Base-by-base conservation (phyloP, 2,329 filamentous ascomycete species). In the Epichloe glyceriae region DNA sequence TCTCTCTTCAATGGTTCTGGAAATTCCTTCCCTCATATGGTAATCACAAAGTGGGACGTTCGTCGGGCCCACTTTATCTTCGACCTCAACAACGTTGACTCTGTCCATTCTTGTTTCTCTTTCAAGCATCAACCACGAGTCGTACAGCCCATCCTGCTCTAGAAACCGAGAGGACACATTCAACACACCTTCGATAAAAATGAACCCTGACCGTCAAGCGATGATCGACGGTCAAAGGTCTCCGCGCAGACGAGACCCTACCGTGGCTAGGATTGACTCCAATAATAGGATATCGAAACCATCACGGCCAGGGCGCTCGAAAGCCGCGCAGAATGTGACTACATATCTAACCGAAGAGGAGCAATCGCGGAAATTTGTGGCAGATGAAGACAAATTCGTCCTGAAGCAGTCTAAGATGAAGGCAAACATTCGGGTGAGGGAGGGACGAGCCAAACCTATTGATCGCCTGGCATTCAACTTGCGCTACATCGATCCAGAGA, bases 331-430 rank as follows among this genome's bases (percentile, higher is more conserved):
- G 53, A 61, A 63, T 48, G 55, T 60, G 37, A 59, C 66, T n/a
- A 67, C 63, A 50, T 78, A 75, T 58, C 69, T 87, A 54, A 85
- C 84, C 52, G 80, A 88, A 63, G 86, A 89, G 60, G 83, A 90
- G 62, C 84, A 88, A 62, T 85, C 83, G 57, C 76, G 82, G 26
- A 78, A 85, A 62, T 98, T 93, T 75, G 87, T 97, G 19, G 87
- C 91, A 49, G 87, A 95, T 60, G 93, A 98, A 67, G 93, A 98
- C 71, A 83, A 85, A 56, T 98, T 98, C 62, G 93, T 97, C 51
- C 73, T 98, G 62, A 90, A 89, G 68, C 93, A 98, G 70, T 86
- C 91, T 45, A 98, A 97, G 75, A 97, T 94, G 73, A 97, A 96
- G 73, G 91, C 93, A 41, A 87, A 90, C 57, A 94, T 98, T 58